Percentiles rank a stretch among this genome's conserved stretches.
phyloP scores from a whole-genome alignment of 805 yeast genomes.

The Nakazawaea wickerhamii region DNA sequence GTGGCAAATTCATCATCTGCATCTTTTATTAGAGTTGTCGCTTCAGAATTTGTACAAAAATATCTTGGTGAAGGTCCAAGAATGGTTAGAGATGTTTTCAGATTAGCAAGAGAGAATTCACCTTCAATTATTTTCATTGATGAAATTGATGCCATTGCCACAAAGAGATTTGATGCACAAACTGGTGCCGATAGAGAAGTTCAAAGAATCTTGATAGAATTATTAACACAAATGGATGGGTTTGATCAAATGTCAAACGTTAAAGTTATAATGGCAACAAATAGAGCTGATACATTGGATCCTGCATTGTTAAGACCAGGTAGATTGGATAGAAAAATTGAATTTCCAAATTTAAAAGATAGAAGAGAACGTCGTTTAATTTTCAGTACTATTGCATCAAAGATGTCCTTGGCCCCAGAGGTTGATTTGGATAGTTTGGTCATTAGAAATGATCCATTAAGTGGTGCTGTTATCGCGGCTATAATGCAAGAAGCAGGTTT shows the following conservation, averaged over 20 bases:
- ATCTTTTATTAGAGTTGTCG: constrained; percentile 92
- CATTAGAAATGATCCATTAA: constrained; percentile 91
- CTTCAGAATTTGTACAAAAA: constrained; percentile 97
- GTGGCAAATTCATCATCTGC: constrained; percentile 97
- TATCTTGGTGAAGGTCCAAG: constrained; percentile 99
- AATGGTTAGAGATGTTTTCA: constrained; percentile 97
- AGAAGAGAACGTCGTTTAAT: constrained; percentile 97
- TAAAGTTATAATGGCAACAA: constrained; percentile 98
- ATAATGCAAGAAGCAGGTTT: constrained; percentile 99
- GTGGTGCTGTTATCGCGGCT: constrained; percentile 97
- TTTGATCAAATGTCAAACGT: constrained; percentile 94
- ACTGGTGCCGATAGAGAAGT: constrained; percentile 99
- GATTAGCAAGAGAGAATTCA: constrained; percentile 94
- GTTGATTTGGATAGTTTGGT: constrained; percentile 93
- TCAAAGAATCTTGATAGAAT: constrained; percentile 92
- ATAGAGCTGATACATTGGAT: constrained; percentile 98
- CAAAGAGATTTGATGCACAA: constrained; percentile 98
- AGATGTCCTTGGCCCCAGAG: constrained; percentile 97
- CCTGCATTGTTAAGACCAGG: constrained; percentile 99
- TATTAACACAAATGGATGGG: constrained; percentile 98
- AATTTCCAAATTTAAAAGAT: constrained; percentile 93
- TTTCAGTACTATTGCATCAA: constrained; percentile 92
- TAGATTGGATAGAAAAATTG: constrained; percentile 95
- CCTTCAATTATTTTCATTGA: constrained; percentile 97
- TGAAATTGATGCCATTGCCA: constrained; percentile 98